Percentiles rank a stretch among this genome's conserved stretches.
Conservation (phyloP, 352 stramenopile genomes). For the Phytophthora sp. region DNA sequence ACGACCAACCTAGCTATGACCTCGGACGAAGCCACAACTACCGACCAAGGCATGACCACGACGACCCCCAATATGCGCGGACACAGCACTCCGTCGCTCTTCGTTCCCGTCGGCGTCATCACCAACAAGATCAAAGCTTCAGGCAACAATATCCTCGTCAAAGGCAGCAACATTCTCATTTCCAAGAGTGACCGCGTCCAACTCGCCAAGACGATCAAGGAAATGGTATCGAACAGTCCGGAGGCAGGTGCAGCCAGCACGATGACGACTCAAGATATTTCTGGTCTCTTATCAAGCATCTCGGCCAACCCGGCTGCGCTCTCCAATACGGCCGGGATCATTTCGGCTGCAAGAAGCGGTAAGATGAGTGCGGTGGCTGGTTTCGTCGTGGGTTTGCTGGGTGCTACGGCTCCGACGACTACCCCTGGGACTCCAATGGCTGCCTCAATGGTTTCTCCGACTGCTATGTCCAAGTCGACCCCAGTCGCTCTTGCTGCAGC, state of each 20-base stretch:
- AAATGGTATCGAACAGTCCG: slow-evolving; percentile 7
- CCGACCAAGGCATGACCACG: too few species aligned
- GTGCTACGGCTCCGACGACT: background rate
- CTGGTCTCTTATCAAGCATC: slow-evolving; percentile 7
- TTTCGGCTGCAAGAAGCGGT: slow-evolving; percentile 6
- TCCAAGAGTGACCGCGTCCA: slow-evolving; percentile 10
- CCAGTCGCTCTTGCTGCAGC: background rate
- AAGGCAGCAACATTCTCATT: slow-evolving; percentile 1
- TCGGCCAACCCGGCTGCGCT: slow-evolving; percentile 5
- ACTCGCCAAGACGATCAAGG: slow-evolving; percentile 13
- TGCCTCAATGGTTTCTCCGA: background rate
- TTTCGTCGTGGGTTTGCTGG: slow-evolving; percentile 11
- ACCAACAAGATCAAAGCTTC: background rate
- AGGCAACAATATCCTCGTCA: slow-evolving; percentile 3
- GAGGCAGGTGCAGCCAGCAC: background rate
- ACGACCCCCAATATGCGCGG: background rate
- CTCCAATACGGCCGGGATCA: slow-evolving; percentile 5
- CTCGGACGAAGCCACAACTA: background rate
- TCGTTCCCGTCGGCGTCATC: background rate
- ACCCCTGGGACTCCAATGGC: background rate
- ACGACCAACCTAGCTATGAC: background rate
- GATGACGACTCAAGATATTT: slow-evolving; percentile 17
- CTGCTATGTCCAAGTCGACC: too few species aligned
- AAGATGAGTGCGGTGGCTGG: slow-evolving; percentile 13
- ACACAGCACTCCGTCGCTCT: too few species aligned